Percentiles rank a stretch among this genome's conserved stretches.
Conservation (phyloP, 1,284 basidiomycete species). For the Boletus mariae region DNA sequence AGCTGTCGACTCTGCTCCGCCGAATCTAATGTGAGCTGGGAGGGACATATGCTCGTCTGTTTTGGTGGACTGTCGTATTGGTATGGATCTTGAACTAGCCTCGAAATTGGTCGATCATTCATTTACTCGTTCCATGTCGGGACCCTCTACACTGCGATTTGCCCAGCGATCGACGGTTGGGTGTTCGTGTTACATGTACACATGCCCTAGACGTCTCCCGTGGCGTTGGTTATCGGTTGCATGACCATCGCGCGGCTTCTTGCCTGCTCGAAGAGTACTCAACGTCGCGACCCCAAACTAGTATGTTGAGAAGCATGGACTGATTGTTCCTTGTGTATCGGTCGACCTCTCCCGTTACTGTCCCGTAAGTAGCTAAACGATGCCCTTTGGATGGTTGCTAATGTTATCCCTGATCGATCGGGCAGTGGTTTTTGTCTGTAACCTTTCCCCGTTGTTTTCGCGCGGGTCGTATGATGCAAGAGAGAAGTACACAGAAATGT, state of each 20-base stretch:
- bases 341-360: neutral
- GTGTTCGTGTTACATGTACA: neutral
- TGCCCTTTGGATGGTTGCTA: conserved; percentile 15
- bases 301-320: conserved; percentile 26
- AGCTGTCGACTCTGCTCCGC: conserved; percentile 11
- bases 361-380: conserved; percentile 20
- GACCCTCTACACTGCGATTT: conserved; percentile 11
- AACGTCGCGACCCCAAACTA: conserved; percentile 3
- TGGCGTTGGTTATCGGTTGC: neutral
- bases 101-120: conserved; percentile 26
- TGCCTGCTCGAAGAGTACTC: conserved; percentile 24
- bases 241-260: conserved; percentile 1
- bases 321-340: conserved; percentile 10
- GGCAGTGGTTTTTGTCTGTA: conserved; percentile 12
- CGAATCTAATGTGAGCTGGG: neutral
- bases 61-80: neutral
- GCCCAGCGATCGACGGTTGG: conserved; percentile 18
- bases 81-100: conserved; percentile 12
- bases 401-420: conserved; percentile 11
- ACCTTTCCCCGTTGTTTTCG: conserved; percentile 27
- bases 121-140: conserved; percentile 11
- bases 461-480: conserved; percentile 19
- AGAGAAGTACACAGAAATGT: conserved; percentile 29
- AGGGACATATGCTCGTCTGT: neutral
- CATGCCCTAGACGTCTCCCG: too few relatives aligned